Conservation (phyloP, 2,329 filamentous ascomycete species). For the Aspergillus fructus region DNA sequence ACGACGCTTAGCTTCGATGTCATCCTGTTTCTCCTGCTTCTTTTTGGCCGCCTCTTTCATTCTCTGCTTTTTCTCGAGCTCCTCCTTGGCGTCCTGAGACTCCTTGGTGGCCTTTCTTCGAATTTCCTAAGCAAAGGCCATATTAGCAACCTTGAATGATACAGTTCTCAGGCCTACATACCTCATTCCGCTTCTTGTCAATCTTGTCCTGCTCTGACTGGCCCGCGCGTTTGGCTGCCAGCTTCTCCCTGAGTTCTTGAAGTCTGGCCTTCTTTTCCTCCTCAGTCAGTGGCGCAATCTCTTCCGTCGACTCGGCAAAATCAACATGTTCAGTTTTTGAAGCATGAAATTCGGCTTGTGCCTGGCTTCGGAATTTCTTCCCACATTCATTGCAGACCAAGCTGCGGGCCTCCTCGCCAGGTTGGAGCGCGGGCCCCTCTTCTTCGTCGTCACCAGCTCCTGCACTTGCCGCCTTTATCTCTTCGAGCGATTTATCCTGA, state of each 20-base stretch:
- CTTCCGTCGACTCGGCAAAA: conserved; percentile 91
- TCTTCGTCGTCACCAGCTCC: conserved; percentile 55
- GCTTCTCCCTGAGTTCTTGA: conserved; percentile 68
- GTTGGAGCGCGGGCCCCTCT: conserved; percentile 65
- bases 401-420: conserved; percentile 71
- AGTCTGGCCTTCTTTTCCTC: conserved; percentile 85
- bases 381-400: conserved; percentile 93
- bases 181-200: conserved; percentile 82
- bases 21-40: conserved; percentile 81
- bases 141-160: conserved; percentile 3
- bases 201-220: conserved; percentile 73
- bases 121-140: conserved; percentile 51
- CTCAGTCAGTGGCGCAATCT: conserved; percentile 84
- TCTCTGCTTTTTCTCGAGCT: conserved; percentile 81
- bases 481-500: conserved; percentile 81
- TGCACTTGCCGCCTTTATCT: conserved; percentile 62
- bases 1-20: conserved; percentile 79
- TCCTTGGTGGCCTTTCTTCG: conserved; percentile 88
- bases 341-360: conserved; percentile 85
- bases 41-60: conserved; percentile 88
- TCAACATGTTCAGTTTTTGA: conserved; percentile 87
- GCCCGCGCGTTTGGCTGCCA: conserved; percentile 69
- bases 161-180: conserved; percentile 32
- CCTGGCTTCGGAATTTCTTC: conserved; percentile 81
- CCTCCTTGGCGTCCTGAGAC: conserved; percentile 83